Percentiles rank a stretch among this genome's conserved stretches.
phyloP scores from a whole-genome alignment of 1,284 basidiomycete genomes.

The Cutaneotrichosporon cyanovorans region DNA sequence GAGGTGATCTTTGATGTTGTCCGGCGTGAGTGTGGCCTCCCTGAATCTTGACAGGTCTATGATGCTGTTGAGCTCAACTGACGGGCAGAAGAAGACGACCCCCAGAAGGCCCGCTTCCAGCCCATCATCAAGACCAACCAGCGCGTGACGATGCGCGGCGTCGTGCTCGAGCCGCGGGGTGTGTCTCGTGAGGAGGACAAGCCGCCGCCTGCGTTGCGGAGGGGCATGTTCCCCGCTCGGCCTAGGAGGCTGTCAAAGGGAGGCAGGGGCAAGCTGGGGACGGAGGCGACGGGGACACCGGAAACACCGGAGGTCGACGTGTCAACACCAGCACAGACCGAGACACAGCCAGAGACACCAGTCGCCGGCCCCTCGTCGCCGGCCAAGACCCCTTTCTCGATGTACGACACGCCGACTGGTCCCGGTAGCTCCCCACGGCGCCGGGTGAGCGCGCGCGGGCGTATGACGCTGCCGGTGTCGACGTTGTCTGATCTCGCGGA shows the following conservation, averaged over 20 bases:
- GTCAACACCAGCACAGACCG: neutral
- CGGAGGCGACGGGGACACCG: neutral
- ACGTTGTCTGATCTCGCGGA: slow-evolving; percentile 13
- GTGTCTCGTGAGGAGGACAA: neutral
- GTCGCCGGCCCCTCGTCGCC: neutral
- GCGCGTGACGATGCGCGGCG: slow-evolving; percentile 28
- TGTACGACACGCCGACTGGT: too few relatives aligned
- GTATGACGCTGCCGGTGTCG: neutral
- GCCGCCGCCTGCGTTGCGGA: neutral
- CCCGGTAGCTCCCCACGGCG: too few relatives aligned
- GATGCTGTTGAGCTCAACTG: neutral
- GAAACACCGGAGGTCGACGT: neutral
- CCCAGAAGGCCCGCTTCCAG: slow-evolving; percentile 26
- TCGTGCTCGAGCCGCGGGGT: slow-evolving; percentile 19
- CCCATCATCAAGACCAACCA: slow-evolving; percentile 24
- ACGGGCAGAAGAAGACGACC: slow-evolving; percentile 25
- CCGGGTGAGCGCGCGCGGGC: neutral
- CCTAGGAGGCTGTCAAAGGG: neutral
- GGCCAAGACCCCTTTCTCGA: neutral
- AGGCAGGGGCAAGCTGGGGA: too few relatives aligned
- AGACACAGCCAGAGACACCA: neutral
- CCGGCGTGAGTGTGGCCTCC: slow-evolving; percentile 23
- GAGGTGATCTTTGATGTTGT: slow-evolving; percentile 39
- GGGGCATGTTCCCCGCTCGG: slow-evolving; percentile 13
- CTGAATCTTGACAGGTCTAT: neutral